Conservation (phyloP, 352 stramenopile genomes). For the Phytophthora chlamydospora region DNA sequence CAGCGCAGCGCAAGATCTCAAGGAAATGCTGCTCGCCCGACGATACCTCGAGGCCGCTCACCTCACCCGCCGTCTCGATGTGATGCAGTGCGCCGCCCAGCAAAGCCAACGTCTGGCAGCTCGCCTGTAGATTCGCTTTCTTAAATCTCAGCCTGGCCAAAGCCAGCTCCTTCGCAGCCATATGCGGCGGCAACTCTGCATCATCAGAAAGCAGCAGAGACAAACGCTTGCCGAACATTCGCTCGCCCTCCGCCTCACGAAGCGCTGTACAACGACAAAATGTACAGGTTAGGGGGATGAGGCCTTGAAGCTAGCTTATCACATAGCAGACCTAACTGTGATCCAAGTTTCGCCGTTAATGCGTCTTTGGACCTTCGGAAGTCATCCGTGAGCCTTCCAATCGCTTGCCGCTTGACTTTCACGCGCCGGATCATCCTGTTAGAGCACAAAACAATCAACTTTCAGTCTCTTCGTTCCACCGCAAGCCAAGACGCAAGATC, state of each 20-base stretch:
- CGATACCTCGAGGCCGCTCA: constrained; percentile 53
- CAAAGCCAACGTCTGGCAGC: constrained; percentile 65
- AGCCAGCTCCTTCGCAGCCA: constrained; percentile 60
- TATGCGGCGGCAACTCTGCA: constrained; percentile 55
- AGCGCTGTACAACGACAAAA: constrained; percentile 50
- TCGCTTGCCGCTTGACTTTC: constrained; percentile 50
- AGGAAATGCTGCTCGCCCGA: constrained; percentile 69
- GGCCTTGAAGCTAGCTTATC: neutral
- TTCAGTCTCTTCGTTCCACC: too few relatives aligned
- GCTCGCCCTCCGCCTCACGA: constrained; percentile 64
- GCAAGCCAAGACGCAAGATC: neutral
- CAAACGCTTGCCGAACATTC: constrained; percentile 65
- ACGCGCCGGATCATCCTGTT: constrained; percentile 49
- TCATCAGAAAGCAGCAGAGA: constrained; percentile 61
- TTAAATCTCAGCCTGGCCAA: constrained; percentile 59
- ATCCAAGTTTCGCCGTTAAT: constrained; percentile 55
- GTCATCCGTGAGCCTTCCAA: constrained; percentile 51
- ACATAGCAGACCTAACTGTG: constrained; percentile 38
- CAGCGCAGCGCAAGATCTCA: constrained; percentile 69
- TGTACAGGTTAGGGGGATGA: neutral
- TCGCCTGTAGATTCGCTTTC: constrained; percentile 63
- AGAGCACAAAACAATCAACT: too few relatives aligned
- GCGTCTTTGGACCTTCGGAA: constrained; percentile 50
- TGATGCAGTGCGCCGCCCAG: constrained; percentile 55
- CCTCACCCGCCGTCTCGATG: constrained; percentile 48